Base-by-base conservation (phyloP, 345 rosid species). In the Arabis alpina region DNA sequence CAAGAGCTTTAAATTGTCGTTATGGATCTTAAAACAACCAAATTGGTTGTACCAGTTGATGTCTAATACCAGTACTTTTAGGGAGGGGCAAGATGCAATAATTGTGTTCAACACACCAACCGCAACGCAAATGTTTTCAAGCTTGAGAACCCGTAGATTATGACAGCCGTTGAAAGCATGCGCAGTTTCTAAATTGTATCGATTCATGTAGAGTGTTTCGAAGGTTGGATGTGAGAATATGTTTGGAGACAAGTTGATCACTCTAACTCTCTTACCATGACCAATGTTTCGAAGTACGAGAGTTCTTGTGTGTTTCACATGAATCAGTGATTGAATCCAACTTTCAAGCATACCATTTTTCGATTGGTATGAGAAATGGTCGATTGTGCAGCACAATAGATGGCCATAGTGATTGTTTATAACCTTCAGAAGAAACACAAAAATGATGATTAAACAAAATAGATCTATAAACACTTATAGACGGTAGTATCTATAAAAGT, bases 21-120 rank as follows among this genome's bases (percentile, higher is more conserved):
- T 62, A 12, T 43, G n/a, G 14, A 71, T 71, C 55, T 62, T 62
- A 2, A 71, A 24, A 44, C 61, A 41, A 7, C 45, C 63, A 10
- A 0, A 10, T 10, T 4, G 2, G 4, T 3, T 10, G 62, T 13
- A 12, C 44, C 34, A 50, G 3, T 3, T 12, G 37, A 41, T 23
- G 0, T 54, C 10, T 9, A 71, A 30, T 11, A 53, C 16, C 12
- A 71, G 10, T 9, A 41, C 45, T 12, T n/a, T 44, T 27, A 71
- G 75, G 13, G 37, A 61, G 4, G 69, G 36, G 54, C 61, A 71
- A 10, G 61, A 61, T 1, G 40, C 9, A 15, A 61, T 54, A 24
- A 61, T 25, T 19, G 12, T 25, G 47, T 61, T 71, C 6, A 60
- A 50, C 8, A 50, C 53, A 9, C 8, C 36, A 28, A 23, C 24